Evolutionary conservation across 2,329 filamentous ascomycete species (phyloP).

Genomic region (Endoconidiophora polonica): DNA sequence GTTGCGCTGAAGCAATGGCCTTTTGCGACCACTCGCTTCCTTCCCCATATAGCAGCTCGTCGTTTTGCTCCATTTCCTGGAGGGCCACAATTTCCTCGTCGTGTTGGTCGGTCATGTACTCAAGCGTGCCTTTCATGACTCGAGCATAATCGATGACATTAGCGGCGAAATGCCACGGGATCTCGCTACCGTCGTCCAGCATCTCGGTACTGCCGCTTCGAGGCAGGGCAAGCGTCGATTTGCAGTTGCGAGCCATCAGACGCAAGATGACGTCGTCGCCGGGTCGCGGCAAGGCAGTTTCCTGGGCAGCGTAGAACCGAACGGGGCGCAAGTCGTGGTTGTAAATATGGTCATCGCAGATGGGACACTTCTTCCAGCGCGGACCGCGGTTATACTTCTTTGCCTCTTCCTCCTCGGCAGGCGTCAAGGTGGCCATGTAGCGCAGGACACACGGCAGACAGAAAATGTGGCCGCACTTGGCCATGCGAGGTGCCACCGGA

Average conservation of each 20-base stretch:
- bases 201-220: constrained; percentile 59
- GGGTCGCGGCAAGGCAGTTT: constrained; percentile 60
- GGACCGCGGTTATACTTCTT: constrained; percentile 49
- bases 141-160: constrained; percentile 90
- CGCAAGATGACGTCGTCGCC: constrained; percentile 82
- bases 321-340: constrained; percentile 80
- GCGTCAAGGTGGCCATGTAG: constrained; percentile 65
- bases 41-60: constrained; percentile 80
- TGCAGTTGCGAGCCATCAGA: constrained; percentile 63
- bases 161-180: constrained; percentile 89
- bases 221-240: constrained; percentile 75
- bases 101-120: constrained; percentile 72
- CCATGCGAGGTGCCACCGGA: constrained; percentile 89
- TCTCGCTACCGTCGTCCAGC: constrained; percentile 51
- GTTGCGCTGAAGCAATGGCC: constrained; percentile 61
- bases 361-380: constrained; percentile 87
- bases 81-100: constrained; percentile 64
- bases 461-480: constrained; percentile 92
- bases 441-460: constrained; percentile 85
- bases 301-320: constrained; percentile 79
- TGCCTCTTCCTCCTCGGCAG: constrained; percentile 48
- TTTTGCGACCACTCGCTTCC: constrained; percentile 86
- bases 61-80: constrained; percentile 62
- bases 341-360: constrained; percentile 89
- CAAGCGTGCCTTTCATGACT: constrained; percentile 83